Evolutionary conservation across 2,329 filamentous ascomycete genomes (phyloP).

Genomic region (Penicillium thymicola): DNA sequence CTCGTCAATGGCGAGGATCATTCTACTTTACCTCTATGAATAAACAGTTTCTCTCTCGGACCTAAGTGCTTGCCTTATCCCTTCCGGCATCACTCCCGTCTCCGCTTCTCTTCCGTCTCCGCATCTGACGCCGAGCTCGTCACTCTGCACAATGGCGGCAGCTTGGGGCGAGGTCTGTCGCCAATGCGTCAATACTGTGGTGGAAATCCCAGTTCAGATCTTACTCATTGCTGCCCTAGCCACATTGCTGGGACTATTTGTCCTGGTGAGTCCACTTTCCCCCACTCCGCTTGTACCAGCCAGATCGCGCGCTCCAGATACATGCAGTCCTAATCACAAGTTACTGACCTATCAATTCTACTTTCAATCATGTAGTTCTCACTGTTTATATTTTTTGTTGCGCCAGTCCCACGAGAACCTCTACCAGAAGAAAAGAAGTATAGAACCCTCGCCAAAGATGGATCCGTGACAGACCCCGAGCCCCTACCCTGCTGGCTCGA

Average conservation of each 20-base stretch:
- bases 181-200: slow-evolving; percentile 31
- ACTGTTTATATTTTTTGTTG: slow-evolving; percentile 67
- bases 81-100: slow-evolving; percentile 13
- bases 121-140: slow-evolving; percentile 1
- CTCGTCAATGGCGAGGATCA: slow-evolving; percentile 1
- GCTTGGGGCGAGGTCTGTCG: slow-evolving; percentile 30
- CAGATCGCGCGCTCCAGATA: background rate
- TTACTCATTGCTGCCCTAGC: slow-evolving; percentile 29
- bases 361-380: slow-evolving; percentile 53
- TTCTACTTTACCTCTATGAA: slow-evolving; percentile 2
- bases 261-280: slow-evolving; percentile 31
- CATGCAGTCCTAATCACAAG: background rate
- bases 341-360: background rate
- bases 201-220: slow-evolving; percentile 28
- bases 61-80: slow-evolving; percentile 11
- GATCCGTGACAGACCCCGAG: slow-evolving; percentile 52
- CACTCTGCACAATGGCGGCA: slow-evolving; percentile 25
- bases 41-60: background rate
- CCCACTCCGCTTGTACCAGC: background rate
- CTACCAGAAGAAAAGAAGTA: slow-evolving; percentile 80
- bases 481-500: slow-evolving; percentile 85
- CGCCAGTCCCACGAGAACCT: slow-evolving; percentile 73
- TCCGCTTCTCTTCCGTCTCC: slow-evolving; percentile 8
- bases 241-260: slow-evolving; percentile 30
- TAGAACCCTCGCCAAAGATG: slow-evolving; percentile 67